Conservation (phyloP, 2,329 filamentous ascomycete genomes). For the Aspergillus ochraceus region DNA sequence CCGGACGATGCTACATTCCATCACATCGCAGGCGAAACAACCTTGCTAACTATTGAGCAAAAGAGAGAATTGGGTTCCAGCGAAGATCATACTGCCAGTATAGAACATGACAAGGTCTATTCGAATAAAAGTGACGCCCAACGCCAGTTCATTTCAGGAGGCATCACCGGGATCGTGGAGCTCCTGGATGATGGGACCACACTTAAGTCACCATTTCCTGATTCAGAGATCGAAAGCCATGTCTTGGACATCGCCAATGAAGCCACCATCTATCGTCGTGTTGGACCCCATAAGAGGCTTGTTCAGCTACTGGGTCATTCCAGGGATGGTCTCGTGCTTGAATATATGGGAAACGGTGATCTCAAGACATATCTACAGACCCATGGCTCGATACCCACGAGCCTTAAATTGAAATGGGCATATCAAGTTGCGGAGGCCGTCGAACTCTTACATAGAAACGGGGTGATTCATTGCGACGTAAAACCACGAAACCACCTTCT, state of each 20-base stretch:
- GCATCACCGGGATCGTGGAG: conserved; percentile 12
- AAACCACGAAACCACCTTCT: conserved; percentile 44
- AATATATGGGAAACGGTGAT: conserved; percentile 17
- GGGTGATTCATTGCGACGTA: conserved; percentile 44
- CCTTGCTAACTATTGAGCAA: too few relatives aligned
- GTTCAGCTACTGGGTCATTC: conserved; percentile 14
- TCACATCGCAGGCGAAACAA: too few relatives aligned
- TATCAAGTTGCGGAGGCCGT: conserved; percentile 37
- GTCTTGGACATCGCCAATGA: conserved; percentile 19
- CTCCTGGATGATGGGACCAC: conserved; percentile 18
- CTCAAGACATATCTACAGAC: conserved; percentile 15
- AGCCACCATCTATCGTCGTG: conserved; percentile 14
- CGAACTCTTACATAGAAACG: conserved; percentile 35
- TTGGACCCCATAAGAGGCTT: conserved; percentile 14
- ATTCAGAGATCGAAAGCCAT: conserved; percentile 12
- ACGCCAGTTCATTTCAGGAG: conserved; percentile 15
- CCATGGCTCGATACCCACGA: conserved; percentile 13
- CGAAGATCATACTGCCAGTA: too few relatives aligned
- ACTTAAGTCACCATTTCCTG: conserved; percentile 15
- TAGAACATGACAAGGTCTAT: too few relatives aligned
- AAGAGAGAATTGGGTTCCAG: too few relatives aligned
- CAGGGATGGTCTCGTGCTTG: conserved; percentile 15
- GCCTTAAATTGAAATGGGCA: conserved; percentile 28
- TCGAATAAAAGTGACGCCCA: conserved; percentile 4
- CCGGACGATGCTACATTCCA: too few relatives aligned